Conservation (phyloP, 768 basidiomycete genomes). For the Leccinum truebloodii region DNA sequence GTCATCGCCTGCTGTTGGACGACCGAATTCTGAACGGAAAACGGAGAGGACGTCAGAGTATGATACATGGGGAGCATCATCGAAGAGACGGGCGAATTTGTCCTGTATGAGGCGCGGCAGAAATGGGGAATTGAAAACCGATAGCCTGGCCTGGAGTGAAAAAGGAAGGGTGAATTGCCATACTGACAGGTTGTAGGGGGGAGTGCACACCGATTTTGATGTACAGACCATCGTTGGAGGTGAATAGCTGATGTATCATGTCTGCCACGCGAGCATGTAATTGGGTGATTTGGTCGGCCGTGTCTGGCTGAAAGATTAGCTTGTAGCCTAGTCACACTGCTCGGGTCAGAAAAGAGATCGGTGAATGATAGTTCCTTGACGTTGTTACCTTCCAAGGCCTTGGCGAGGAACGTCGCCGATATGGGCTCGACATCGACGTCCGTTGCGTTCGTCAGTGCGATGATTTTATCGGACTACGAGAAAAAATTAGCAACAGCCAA, state of each 20-base stretch:
- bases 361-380: slow-evolving; percentile 74
- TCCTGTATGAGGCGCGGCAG: slow-evolving; percentile 82
- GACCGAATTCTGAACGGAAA: no score
- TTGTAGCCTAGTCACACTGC: no score
- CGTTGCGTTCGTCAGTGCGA: slow-evolving; percentile 81
- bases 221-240: no score
- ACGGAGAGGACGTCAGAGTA: slow-evolving; percentile 57
- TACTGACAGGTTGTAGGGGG: background rate
- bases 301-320: no score
- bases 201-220: background rate
- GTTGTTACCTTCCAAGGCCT: slow-evolving; percentile 97
- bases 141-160: no score
- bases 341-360: slow-evolving; percentile 52
- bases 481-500: background rate
- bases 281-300: no score
- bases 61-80: slow-evolving; percentile 84
- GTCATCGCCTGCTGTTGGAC: slow-evolving; percentile 43
- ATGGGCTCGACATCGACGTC: slow-evolving; percentile 89
- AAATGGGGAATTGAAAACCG: slow-evolving; percentile 51
- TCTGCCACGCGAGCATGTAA: no score
- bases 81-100: slow-evolving; percentile 82
- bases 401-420: slow-evolving; percentile 96
- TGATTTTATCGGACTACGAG: slow-evolving; percentile 87
- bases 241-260: no score
- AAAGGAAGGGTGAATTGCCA: no score